Evolutionary conservation across 2,329 filamentous ascomycete species (phyloP).

Genomic region (Penicillium sp.): DNA sequence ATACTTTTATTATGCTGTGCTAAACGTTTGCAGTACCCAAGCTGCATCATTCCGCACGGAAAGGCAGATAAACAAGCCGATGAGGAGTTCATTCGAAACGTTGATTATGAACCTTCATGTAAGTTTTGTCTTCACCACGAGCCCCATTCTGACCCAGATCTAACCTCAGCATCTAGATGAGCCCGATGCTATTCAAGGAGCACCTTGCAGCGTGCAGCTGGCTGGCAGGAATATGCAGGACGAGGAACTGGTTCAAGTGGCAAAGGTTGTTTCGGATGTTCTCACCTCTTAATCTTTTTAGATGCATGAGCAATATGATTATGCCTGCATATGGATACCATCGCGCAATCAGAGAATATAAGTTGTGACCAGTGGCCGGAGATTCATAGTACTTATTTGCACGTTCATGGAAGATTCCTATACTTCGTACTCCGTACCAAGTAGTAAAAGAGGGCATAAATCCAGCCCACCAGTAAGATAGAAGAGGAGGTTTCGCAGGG

Average conservation of each 20-base stretch:
- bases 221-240: constrained; percentile 1
- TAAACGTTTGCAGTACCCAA: constrained; percentile 44
- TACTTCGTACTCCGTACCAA: too few relatives aligned
- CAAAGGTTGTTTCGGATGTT: background rate
- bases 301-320: background rate
- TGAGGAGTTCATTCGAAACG: constrained; percentile 14
- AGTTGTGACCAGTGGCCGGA: too few relatives aligned
- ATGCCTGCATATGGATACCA: too few relatives aligned
- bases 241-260: background rate
- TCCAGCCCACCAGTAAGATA: too few relatives aligned
- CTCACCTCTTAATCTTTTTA: background rate
- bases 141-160: background rate
- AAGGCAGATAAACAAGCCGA: constrained; percentile 47
- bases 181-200: background rate
- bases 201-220: background rate
- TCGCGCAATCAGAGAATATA: too few relatives aligned
- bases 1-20: background rate
- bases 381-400: background rate
- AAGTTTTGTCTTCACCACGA: background rate
- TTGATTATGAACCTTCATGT: constrained; percentile 22
- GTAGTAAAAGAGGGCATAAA: too few relatives aligned
- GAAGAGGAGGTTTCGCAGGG: too few relatives aligned
- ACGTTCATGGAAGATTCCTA: too few relatives aligned
- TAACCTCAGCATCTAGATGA: background rate
- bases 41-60: constrained; percentile 49